Evolutionary conservation across 2,329 filamentous ascomycete genomes (phyloP).

Genomic region (Ascochyta koolunga): DNA sequence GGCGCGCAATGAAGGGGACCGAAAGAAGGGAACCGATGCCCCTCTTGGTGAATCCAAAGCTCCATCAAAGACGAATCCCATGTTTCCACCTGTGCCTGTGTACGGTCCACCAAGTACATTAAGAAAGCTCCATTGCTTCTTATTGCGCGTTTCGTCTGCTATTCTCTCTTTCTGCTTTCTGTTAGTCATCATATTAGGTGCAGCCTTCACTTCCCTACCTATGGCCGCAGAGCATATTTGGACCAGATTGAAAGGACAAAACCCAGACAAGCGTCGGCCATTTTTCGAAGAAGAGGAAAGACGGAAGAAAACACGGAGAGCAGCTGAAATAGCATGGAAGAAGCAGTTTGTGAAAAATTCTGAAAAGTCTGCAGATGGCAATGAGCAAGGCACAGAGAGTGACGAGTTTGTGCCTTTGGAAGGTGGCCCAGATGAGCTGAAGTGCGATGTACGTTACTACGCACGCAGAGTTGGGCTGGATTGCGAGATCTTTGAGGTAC

Average conservation of each 20-base stretch:
- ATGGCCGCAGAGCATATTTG: slow-evolving; percentile 57
- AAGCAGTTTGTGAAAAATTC: slow-evolving; percentile 43
- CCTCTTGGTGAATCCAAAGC: slow-evolving; percentile 57
- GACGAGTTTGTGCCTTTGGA: slow-evolving; percentile 75
- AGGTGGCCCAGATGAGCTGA: slow-evolving; percentile 77
- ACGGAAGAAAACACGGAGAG: slow-evolving; percentile 61
- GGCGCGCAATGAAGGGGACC: slow-evolving; percentile 47
- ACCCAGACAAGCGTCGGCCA: slow-evolving; percentile 66
- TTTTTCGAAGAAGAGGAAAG: slow-evolving; percentile 76
- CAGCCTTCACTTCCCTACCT: slow-evolving; percentile 71
- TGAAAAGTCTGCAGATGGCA: slow-evolving; percentile 45
- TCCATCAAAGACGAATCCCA: slow-evolving; percentile 73
- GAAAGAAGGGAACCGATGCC: slow-evolving; percentile 43
- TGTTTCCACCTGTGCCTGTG: slow-evolving; percentile 83
- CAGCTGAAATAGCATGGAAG: slow-evolving; percentile 68
- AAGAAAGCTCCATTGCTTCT: slow-evolving; percentile 68
- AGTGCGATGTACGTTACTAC: slow-evolving; percentile 84
- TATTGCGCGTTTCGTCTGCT: slow-evolving; percentile 72
- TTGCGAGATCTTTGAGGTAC: slow-evolving; percentile 79
- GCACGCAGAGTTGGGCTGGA: slow-evolving; percentile 86
- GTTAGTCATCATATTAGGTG: slow-evolving; percentile 74
- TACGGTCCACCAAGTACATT: slow-evolving; percentile 76
- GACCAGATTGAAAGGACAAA: slow-evolving; percentile 61
- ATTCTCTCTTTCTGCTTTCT: slow-evolving; percentile 81
- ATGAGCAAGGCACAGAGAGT: slow-evolving; percentile 48